Base-by-base conservation (phyloP, 208 protist species). In the Acanthamoeba lenticulata region DNA sequence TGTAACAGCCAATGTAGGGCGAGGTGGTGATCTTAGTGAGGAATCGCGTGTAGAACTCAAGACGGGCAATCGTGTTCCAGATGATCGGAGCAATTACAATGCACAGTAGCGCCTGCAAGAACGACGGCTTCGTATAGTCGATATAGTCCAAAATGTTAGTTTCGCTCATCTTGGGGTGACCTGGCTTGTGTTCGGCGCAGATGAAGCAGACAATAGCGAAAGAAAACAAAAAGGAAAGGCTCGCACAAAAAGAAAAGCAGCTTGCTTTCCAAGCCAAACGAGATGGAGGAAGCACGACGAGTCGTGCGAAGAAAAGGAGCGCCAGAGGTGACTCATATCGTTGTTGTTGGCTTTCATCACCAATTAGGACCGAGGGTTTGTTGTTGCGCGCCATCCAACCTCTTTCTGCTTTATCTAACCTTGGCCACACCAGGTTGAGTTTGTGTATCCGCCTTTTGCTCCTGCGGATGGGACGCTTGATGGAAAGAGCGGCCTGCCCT, bases 51-150 rank as follows among this genome's bases (percentile, higher is more conserved):
- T 95, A 95, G 90, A 98, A 99, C 95, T 99, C 98, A 44, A 96
- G 96, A 36, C 98, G 96, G 3, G 98, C 98, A 21, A 98, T 85
- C 44, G 98, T 96, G 94, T 99, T 99, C 98, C 98, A 99, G 62
- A 97, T 95, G 21, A 94, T 94, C 62, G 98, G 98, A 15, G 96
- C 93, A 1, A 96, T 95, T 0, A 97, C 96, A 67, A 98, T 98
- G 32, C 94, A 96, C 11, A 96, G 60, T 34, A 94, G 94, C 1
- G 97, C 96, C 21, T 85, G 74, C 36, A 72, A 45, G 69, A 94
- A 89, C n/a, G 91, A 65, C 19, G 65, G 47, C 52, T 94, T 85
- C 27, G 90, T 86, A 65, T 86, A 94, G 67, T 94, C 72, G 42
- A 94, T 32, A 11, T 55, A 77, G 32, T 77, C 62, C 1, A 77